These are phyloP conservation scores for Sporothrix pallida DNA, from an alignment of 2,329 filamentous ascomycete species.

Conservation along the genomic window DNA sequence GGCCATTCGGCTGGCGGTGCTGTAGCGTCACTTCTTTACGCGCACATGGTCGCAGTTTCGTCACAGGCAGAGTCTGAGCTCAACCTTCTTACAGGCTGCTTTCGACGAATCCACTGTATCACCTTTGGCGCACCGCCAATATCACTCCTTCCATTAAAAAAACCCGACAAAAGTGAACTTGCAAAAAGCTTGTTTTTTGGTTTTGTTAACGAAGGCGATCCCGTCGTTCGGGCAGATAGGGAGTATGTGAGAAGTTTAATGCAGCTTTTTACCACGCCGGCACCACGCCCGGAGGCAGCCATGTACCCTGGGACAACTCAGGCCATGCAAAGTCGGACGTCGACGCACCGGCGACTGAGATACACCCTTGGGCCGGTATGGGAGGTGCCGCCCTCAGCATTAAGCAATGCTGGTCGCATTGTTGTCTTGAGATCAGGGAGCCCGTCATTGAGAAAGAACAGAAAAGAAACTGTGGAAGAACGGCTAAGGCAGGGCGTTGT, in stretches of 20 bases:
- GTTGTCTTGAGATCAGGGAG: slow-evolving; percentile 67
- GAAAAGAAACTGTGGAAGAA: slow-evolving; percentile 57
- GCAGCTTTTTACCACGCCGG: slow-evolving; percentile 69
- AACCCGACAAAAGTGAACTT: slow-evolving; percentile 56
- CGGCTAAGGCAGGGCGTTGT: slow-evolving; percentile 65
- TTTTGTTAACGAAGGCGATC: slow-evolving; percentile 87
- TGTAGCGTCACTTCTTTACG: slow-evolving; percentile 78
- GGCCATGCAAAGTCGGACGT: no score
- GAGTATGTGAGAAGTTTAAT: slow-evolving; percentile 75
- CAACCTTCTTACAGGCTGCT: slow-evolving; percentile 69
- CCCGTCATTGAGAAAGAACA: slow-evolving; percentile 46
- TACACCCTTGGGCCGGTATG: slow-evolving; percentile 54
- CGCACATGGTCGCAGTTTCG: slow-evolving; percentile 74
- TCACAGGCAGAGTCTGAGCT: slow-evolving; percentile 68
- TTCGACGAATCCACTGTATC: slow-evolving; percentile 81
- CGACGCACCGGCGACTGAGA: no score
- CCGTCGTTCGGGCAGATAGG: slow-evolving; percentile 76
- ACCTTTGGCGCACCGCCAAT: slow-evolving; percentile 86
- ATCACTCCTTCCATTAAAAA: slow-evolving; percentile 70
- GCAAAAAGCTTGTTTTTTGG: slow-evolving; percentile 76
- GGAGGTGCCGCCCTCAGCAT: slow-evolving; percentile 68
- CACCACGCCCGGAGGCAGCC: slow-evolving; percentile 47
- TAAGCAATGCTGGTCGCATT: slow-evolving; percentile 73
- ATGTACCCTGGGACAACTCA: no score
- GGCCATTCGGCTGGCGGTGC: slow-evolving; percentile 88